These are phyloP conservation scores for Trypanosoma cruzi DNA, from an alignment of 208 protist species.

Conservation along the genomic window DNA sequence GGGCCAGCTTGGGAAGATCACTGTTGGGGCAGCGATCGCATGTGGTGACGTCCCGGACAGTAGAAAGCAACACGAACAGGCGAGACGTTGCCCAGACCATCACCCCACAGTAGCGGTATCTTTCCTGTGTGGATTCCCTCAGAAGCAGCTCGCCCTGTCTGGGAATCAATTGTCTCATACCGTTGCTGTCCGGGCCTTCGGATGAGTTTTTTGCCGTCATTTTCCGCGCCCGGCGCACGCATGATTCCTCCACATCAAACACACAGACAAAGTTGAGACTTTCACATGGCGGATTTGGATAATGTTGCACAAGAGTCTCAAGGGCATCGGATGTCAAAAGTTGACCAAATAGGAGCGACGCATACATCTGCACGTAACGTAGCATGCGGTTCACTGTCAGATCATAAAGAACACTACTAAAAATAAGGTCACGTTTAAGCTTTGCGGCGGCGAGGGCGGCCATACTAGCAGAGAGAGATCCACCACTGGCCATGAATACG, in stretches of 20 bases:
- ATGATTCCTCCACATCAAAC: conserved; percentile 65
- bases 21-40: conserved; percentile 28
- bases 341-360: conserved; percentile 43
- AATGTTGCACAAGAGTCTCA: conserved; percentile 68
- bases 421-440: conserved; percentile 75
- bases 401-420: conserved; percentile 86
- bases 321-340: conserved; percentile 49
- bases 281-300: conserved; percentile 62
- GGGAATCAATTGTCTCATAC: conserved; percentile 28
- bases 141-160: conserved; percentile 24
- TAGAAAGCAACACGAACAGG: conserved; percentile 67
- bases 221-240: conserved; percentile 57
- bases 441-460: conserved; percentile 60
- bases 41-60: conserved; percentile 23
- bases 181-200: conserved; percentile 7
- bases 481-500: conserved; percentile 79
- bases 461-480: conserved; percentile 44
- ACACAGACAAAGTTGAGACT: conserved; percentile 53
- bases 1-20: conserved; percentile 46
- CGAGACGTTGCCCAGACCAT: conserved; percentile 66
- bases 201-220: conserved; percentile 21
- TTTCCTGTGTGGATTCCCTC: conserved; percentile 30
- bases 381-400: conserved; percentile 42
- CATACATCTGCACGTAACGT: conserved; percentile 40
- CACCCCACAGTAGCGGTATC: conserved; percentile 68